Evolutionary conservation across 108 stramenopile genomes (phyloP).

Genomic region (Skeletonema marinoi): DNA sequence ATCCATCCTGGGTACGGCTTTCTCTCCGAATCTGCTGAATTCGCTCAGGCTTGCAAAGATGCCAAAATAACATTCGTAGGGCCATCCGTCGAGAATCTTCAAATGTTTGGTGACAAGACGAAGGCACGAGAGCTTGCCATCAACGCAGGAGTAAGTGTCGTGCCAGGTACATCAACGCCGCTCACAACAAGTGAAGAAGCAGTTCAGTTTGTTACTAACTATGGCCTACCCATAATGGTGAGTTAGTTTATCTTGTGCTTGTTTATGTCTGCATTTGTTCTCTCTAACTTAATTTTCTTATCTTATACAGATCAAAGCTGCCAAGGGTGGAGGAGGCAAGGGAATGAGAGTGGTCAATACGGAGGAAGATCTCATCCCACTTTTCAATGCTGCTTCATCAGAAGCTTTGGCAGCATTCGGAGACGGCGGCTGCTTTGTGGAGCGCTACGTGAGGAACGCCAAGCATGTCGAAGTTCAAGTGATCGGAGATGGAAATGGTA

Average conservation of each 20-base stretch:
- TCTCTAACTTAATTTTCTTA: neutral
- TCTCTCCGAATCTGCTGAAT: conserved; percentile 72
- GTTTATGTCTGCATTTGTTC: neutral
- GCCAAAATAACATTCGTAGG: conserved; percentile 59
- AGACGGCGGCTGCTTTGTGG: conserved; percentile 86
- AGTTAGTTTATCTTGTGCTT: neutral
- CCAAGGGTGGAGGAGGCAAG: conserved; percentile 89
- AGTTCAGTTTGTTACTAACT: conserved; percentile 63
- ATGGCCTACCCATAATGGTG: conserved; percentile 86
- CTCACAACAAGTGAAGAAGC: conserved; percentile 49
- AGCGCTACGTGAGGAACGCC: conserved; percentile 79
- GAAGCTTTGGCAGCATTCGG: conserved; percentile 82
- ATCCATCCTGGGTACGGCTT: conserved; percentile 85
- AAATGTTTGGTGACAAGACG: conserved; percentile 50
- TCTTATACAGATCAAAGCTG: conserved; percentile 68
- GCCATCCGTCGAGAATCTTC: conserved; percentile 38
- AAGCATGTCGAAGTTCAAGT: conserved; percentile 91
- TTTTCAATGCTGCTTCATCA: conserved; percentile 63
- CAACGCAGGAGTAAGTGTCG: conserved; percentile 41
- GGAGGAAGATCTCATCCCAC: conserved; percentile 60
- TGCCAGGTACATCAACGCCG: conserved; percentile 41
- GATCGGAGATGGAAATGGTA: conserved; percentile 69
- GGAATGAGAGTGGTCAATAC: conserved; percentile 86
- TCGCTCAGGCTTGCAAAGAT: conserved; percentile 56
- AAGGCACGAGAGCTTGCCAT: conserved; percentile 50